phyloP scores from a whole-genome alignment of 2,329 filamentous ascomycete species.

The Calonectria honghensis region DNA sequence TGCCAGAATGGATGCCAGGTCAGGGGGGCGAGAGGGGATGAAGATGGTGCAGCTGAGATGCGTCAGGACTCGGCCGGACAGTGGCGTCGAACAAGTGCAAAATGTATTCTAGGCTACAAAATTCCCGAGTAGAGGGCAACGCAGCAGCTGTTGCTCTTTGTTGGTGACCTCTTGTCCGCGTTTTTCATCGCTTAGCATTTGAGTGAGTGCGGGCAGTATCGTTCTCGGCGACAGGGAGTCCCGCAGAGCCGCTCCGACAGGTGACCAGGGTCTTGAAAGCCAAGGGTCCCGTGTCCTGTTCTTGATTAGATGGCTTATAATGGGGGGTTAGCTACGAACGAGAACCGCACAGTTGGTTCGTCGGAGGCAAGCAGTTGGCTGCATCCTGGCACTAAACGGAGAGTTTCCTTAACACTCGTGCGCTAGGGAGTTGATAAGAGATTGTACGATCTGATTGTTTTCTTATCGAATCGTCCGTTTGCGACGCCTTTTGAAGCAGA shows the following conservation, averaged over 20 bases:
- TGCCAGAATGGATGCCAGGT: constrained; percentile 44
- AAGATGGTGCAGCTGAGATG: constrained; percentile 29
- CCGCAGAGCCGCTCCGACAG: constrained; percentile 33
- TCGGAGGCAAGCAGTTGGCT: constrained; percentile 12
- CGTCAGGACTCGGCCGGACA: constrained; percentile 24
- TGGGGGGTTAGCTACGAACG: constrained; percentile 24
- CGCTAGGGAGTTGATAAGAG: constrained; percentile 34
- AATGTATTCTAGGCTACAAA: constrained; percentile 1
- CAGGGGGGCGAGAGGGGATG: constrained; percentile 16
- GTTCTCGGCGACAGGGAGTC: constrained; percentile 24
- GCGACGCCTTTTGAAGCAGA: constrained; percentile 14
- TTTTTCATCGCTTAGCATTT: background rate
- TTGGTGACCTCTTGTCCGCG: background rate
- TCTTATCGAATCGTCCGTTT: constrained; percentile 10
- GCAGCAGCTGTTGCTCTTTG: background rate
- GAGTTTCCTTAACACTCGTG: constrained; percentile 17
- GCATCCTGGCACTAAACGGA: constrained; percentile 26
- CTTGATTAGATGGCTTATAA: constrained; percentile 25
- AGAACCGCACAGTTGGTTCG: constrained; percentile 34
- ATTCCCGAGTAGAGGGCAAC: background rate
- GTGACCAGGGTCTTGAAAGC: constrained; percentile 19
- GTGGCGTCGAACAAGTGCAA: constrained; percentile 26
- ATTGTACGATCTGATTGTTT: constrained; percentile 12
- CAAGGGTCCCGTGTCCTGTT: constrained; percentile 33
- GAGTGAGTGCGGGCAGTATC: background rate